Evolutionary conservation across 1,284 basidiomycete species (phyloP), one percentile per base, ranked within the genome.

Genomic region (Coniferiporia sulphurascens): DNA sequence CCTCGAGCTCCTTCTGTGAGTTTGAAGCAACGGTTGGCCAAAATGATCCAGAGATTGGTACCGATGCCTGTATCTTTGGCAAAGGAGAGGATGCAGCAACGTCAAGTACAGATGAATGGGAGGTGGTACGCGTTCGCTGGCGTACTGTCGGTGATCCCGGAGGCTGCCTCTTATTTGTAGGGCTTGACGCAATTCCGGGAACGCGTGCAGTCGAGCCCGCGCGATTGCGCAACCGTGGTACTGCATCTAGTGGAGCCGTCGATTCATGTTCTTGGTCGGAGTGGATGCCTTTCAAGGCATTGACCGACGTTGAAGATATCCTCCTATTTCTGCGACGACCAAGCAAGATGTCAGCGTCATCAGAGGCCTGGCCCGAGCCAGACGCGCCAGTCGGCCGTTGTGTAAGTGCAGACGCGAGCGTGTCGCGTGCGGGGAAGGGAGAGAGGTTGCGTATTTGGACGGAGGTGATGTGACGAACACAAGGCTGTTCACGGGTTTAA

Each of bases 371-470:
- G n/a, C n/a, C n/a, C n/a, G n/a, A n/a, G n/a, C n/a, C 22, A 4
- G 81, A 76, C 3, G 27, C 12, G 27, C 52, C 54, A 27, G 38
- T 19, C 3, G 81, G 76, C 4, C 86, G 85, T 67, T 87, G 84
- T 8, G 78, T 75, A 52, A 92, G 76, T 17, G 87, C 86, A 27
- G 87, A 86, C 12, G 89, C 83, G 61, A 90, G 77, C 1, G 86
- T 78, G 71, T 93, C 90, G 43, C 89, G 83, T 46, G 82, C 79
- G 44, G 91, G 89, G 69, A 89, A 90, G 1, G 89, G 89, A 10
- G 90, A 89, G 45, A 93, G 76, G 67, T 93, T 93, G 62, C 85
- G 82, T 63, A 93, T 76, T 73, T 90, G 85, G 59, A 93, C 77
- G 41, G 83, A 78, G 50, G 80, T 78, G 54, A 93, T 79, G 73